These are phyloP conservation scores for Amanita exitialis DNA, from an alignment of 768 basidiomycete species.

Conservation along the genomic window DNA sequence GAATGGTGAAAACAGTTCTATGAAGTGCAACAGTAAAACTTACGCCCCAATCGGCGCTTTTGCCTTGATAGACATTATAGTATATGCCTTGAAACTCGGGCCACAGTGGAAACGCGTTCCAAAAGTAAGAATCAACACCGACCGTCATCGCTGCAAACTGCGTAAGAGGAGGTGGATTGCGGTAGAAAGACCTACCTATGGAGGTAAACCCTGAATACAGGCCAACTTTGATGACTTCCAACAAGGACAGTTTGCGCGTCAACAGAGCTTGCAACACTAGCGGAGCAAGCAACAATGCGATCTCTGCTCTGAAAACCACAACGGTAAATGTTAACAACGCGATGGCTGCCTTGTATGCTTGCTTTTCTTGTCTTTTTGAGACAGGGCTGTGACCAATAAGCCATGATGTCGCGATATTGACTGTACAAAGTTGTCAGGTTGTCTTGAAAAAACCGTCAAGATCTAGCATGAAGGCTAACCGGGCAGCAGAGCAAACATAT, in stretches of 20 bases:
- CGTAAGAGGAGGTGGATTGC: not conserved
- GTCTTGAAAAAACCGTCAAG: not conserved
- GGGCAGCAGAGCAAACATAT: constrained; percentile 81
- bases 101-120: constrained; percentile 68
- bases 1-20: not conserved
- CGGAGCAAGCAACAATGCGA: constrained; percentile 56
- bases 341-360: constrained; percentile 32
- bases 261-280: constrained; percentile 46
- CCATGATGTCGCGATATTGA: not conserved
- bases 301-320: constrained; percentile 72
- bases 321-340: constrained; percentile 55
- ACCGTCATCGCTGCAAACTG: constrained; percentile 42
- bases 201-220: constrained; percentile 37
- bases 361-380: constrained; percentile 23
- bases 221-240: constrained; percentile 37
- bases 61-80: constrained; percentile 84
- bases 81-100: constrained; percentile 73
- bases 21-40: constrained; percentile 17
- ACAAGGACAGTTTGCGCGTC: constrained; percentile 30
- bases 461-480: constrained; percentile 35
- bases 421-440: constrained; percentile 3
- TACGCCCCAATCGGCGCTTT: constrained; percentile 90
- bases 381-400: constrained; percentile 16
- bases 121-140: constrained; percentile 77
- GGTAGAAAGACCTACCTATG: constrained; percentile 30